phyloP scores from a whole-genome alignment of 1,139 yeast species.

The Zygosaccharomyces pseudobailii region DNA sequence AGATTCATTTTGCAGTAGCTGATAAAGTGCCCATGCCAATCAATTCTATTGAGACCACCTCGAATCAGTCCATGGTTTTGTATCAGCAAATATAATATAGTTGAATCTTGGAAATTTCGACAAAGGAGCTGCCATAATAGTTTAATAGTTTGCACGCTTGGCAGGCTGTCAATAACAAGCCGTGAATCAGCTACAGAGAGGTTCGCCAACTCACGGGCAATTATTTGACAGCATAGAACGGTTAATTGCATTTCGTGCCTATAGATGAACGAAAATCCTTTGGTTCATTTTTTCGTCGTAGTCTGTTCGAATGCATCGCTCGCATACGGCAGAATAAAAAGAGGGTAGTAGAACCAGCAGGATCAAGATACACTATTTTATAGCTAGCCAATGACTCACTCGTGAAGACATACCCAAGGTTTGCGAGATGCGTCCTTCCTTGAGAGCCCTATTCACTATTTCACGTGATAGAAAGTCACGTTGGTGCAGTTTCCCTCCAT shows the following conservation, averaged over 20 bases:
- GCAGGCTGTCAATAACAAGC: background rate
- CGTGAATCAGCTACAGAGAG: background rate
- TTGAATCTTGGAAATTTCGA: background rate
- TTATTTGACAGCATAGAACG: background rate
- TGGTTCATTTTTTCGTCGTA: background rate
- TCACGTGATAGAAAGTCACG: background rate
- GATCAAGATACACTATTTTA: background rate
- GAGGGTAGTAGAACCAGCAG: background rate
- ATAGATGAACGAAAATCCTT: background rate
- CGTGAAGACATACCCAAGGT: too few relatives aligned
- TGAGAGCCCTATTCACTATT: background rate
- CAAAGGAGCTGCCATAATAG: background rate
- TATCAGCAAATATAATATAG: background rate
- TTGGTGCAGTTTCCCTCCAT: background rate
- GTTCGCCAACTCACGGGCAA: background rate
- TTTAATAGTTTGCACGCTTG: background rate
- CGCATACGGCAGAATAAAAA: background rate
- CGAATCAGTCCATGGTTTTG: background rate
- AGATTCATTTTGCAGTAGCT: background rate
- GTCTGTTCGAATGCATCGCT: too few relatives aligned
- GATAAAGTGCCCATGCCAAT: constrained; percentile 1
- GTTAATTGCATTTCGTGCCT: background rate
- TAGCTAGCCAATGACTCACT: too few relatives aligned
- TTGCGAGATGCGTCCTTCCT: background rate
- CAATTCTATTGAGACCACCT: background rate